These are phyloP conservation scores for Cutaneotrichosporon cavernicola DNA, from an alignment of 1,284 basidiomycete species.

Conservation along the genomic window DNA sequence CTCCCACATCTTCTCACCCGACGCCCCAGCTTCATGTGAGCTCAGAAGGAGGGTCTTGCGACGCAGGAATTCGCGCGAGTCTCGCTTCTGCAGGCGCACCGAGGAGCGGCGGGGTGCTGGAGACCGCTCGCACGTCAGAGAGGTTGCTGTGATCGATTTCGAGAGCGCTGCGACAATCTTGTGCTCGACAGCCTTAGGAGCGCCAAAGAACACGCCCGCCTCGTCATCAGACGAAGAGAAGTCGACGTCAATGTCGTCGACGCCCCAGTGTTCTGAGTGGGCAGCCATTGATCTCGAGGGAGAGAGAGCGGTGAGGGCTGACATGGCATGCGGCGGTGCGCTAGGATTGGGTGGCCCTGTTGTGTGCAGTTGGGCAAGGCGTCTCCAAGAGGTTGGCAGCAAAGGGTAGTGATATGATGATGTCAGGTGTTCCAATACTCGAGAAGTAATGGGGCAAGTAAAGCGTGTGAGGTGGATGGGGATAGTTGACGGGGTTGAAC, in stretches of 20 bases:
- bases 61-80: conserved; percentile 40
- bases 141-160: conserved; percentile 14
- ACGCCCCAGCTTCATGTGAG: conserved; percentile 9
- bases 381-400: too few relatives aligned
- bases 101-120: conserved; percentile 17
- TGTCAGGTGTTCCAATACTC: too few relatives aligned
- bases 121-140: conserved; percentile 4
- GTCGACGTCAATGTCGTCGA: conserved; percentile 13
- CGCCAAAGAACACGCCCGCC: conserved; percentile 41
- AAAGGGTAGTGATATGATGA: too few relatives aligned
- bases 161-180: conserved; percentile 34
- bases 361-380: too few relatives aligned
- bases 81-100: conserved; percentile 30
- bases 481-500: too few relatives aligned
- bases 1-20: conserved; percentile 25
- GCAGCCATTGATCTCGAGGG: neutral
- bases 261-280: neutral
- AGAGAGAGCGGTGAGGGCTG: neutral
- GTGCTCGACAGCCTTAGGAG: conserved; percentile 30
- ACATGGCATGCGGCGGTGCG: neutral
- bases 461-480: too few relatives aligned
- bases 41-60: conserved; percentile 36
- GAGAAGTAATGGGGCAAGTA: too few relatives aligned
- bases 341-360: too few relatives aligned
- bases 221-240: conserved; percentile 33